Evolutionary conservation across 805 yeast species (phyloP).

Genomic region (Hanseniaspora mollemarum): DNA sequence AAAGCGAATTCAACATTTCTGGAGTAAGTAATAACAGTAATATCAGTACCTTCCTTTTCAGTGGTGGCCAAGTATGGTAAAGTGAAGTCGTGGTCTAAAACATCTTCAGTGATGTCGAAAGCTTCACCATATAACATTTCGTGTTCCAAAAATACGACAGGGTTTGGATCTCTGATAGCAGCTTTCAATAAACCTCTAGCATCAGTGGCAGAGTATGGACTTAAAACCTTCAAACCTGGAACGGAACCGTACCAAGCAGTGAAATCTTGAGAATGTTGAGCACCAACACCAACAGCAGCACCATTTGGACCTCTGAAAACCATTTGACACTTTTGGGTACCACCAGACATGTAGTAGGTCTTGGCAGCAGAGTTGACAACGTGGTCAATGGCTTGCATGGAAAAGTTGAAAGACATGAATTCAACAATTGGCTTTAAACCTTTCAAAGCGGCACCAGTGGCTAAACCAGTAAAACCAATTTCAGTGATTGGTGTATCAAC

Average conservation of each 20-base stretch:
- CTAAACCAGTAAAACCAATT: constrained; percentile 94
- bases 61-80: constrained; percentile 90
- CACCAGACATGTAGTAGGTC: constrained; percentile 98
- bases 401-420: constrained; percentile 98
- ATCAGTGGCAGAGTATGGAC: constrained; percentile 93
- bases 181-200: constrained; percentile 92
- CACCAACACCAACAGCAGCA: constrained; percentile 99
- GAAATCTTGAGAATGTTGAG: constrained; percentile 97
- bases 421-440: constrained; percentile 95
- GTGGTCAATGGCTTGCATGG: constrained; percentile 99
- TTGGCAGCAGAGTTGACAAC: constrained; percentile 97
- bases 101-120: constrained; percentile 83
- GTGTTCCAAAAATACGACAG: constrained; percentile 89
- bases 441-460: constrained; percentile 92
- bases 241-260: constrained; percentile 96
- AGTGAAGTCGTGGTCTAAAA: constrained; percentile 73
- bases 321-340: constrained; percentile 92
- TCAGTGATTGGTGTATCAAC: constrained; percentile 97
- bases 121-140: constrained; percentile 89
- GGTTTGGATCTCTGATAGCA: constrained; percentile 97
- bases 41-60: constrained; percentile 85
- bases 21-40: constrained; percentile 81
- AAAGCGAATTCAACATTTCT: constrained; percentile 80
- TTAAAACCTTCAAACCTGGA: constrained; percentile 94
- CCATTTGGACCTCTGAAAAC: constrained; percentile 99